A percentile compares a stretch with the other conserved stretches of the same genome.
These are phyloP conservation scores for Sarcomyxa edulis DNA, from an alignment of 768 basidiomycete species.

Conservation along the genomic window DNA sequence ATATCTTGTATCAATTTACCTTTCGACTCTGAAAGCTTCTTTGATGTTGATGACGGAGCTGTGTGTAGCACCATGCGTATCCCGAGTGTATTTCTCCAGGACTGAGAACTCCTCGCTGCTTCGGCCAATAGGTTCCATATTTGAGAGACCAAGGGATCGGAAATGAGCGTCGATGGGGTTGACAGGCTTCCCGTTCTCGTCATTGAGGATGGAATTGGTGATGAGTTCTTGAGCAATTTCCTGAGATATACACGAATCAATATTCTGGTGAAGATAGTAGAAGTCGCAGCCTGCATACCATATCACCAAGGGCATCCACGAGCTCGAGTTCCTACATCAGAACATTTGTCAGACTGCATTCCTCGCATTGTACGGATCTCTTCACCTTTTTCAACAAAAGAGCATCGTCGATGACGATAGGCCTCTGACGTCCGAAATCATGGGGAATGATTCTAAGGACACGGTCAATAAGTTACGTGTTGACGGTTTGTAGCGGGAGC, in stretches of 20 bases:
- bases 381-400: slow-evolving; percentile 35
- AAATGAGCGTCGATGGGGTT: slow-evolving; percentile 56
- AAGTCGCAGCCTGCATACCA: slow-evolving; percentile 31
- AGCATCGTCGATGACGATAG: slow-evolving; percentile 35
- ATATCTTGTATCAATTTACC: slow-evolving; percentile 25
- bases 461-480: background rate
- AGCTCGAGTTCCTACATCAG: slow-evolving; percentile 47
- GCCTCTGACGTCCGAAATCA: slow-evolving; percentile 48
- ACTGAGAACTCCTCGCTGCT: slow-evolving; percentile 40
- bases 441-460: slow-evolving; percentile 55
- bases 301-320: slow-evolving; percentile 60
- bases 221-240: slow-evolving; percentile 59
- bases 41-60: slow-evolving; percentile 33
- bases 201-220: slow-evolving; percentile 25
- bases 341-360: background rate
- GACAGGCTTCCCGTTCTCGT: slow-evolving; percentile 40
- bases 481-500: background rate
- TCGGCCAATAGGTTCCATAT: slow-evolving; percentile 40
- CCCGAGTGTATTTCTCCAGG: slow-evolving; percentile 41
- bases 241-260: no score
- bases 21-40: slow-evolving; percentile 51
- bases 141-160: slow-evolving; percentile 43
- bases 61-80: slow-evolving; percentile 57
- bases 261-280: no score
- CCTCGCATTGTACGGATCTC: background rate